Percentiles rank a stretch among this genome's conserved stretches.
Evolutionary conservation across 208 protist species (phyloP).

Genomic region (Phytomonas francai): DNA sequence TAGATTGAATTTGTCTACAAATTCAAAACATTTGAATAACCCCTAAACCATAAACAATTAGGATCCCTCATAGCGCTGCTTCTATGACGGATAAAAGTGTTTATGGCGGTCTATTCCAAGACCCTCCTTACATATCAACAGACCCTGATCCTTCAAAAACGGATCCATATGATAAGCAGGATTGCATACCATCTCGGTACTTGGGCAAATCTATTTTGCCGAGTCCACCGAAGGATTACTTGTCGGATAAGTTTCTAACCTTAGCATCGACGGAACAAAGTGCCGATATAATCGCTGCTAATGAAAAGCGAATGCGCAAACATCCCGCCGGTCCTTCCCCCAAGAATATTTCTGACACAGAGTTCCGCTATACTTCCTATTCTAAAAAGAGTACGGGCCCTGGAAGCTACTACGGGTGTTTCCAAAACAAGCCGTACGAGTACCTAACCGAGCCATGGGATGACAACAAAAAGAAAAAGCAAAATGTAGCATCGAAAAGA

Average conservation of each 20-base stretch:
- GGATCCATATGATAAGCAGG: conserved; percentile 76
- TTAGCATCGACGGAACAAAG: conserved; percentile 67
- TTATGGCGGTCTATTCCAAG: conserved; percentile 83
- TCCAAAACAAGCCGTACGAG: conserved; percentile 65
- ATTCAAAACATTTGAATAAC: not conserved
- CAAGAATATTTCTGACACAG: conserved; percentile 43
- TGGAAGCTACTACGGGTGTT: conserved; percentile 80
- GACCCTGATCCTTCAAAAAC: conserved; percentile 63
- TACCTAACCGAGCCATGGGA: conserved; percentile 67
- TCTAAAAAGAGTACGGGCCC: conserved; percentile 68
- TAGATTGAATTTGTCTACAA: not conserved
- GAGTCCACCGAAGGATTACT: conserved; percentile 38
- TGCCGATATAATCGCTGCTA: conserved; percentile 48
- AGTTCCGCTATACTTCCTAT: conserved; percentile 67
- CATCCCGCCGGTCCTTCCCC: conserved; percentile 11
- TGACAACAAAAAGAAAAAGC: conserved; percentile 25
- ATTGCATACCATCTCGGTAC: conserved; percentile 72
- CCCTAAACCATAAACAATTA: not conserved
- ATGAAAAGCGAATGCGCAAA: conserved; percentile 30
- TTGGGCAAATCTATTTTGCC: conserved; percentile 66
- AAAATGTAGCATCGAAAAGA: conserved; percentile 8
- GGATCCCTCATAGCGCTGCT: not conserved
- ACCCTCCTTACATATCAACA: conserved; percentile 66
- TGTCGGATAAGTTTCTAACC: conserved; percentile 73
- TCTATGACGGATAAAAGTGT: conserved; percentile 65